These are phyloP conservation scores for Thelephora ganbajun DNA, from an alignment of 768 basidiomycete species.

Conservation along the genomic window DNA sequence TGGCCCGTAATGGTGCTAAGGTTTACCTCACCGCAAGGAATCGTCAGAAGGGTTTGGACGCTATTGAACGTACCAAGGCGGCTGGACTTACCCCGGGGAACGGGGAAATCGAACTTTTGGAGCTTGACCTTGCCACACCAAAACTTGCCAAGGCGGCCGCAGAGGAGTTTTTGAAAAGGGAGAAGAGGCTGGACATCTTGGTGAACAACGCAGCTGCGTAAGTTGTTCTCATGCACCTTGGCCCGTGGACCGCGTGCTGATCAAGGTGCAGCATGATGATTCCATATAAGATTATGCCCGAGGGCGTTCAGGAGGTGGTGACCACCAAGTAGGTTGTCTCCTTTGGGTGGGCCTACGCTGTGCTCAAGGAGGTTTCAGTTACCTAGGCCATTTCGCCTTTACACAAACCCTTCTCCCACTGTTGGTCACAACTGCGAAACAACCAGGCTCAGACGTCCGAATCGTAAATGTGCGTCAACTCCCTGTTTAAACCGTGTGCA, in stretches of 20 bases:
- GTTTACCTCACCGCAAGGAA: conserved; percentile 44
- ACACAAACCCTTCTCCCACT: conserved; percentile 18
- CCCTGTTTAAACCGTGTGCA: too few species aligned
- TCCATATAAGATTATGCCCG: conserved; percentile 3
- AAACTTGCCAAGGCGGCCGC: conserved; percentile 32
- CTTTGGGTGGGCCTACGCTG: background rate
- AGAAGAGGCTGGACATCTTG: conserved; percentile 40
- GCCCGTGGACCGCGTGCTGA: background rate
- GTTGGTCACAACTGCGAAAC: conserved; percentile 14
- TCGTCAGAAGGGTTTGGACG: conserved; percentile 29
- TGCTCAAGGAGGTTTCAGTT: conserved; percentile 10
- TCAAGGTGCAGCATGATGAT: conserved; percentile 10
- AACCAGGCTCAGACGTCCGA: conserved; percentile 18
- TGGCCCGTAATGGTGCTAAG: conserved; percentile 40
- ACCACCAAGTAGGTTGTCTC: conserved; percentile 25
- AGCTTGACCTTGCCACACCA: conserved; percentile 38
- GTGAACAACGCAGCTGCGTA: conserved; percentile 43
- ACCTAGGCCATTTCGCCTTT: conserved; percentile 17
- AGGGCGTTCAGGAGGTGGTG: conserved; percentile 23
- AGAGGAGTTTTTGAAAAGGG: conserved; percentile 32
- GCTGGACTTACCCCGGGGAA: conserved; percentile 30
- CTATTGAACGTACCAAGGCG: conserved; percentile 29
- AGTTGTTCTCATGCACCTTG: conserved; percentile 3
- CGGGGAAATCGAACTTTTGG: conserved; percentile 33
- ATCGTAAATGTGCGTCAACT: conserved; percentile 16